phyloP scores from a whole-genome alignment of 306 rosid genomes.

The Lathyrus tuberosus region DNA sequence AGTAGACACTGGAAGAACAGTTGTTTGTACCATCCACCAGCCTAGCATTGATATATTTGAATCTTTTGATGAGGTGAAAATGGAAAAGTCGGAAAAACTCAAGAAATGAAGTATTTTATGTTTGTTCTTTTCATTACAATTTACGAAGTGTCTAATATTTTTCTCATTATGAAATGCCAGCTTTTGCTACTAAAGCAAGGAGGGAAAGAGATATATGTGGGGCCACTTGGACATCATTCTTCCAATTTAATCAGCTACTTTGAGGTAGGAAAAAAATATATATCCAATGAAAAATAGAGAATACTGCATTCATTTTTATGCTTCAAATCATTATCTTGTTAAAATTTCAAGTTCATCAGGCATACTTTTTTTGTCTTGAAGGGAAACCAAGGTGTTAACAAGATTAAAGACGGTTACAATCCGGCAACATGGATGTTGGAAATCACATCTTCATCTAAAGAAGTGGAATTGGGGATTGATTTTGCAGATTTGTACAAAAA shows the following conservation, averaged over 20 bases:
- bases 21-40: slow-evolving; percentile 72
- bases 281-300: slow-evolving; percentile 1
- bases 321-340: neutral
- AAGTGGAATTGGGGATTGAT: slow-evolving; percentile 48
- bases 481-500: slow-evolving; percentile 47
- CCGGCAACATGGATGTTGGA: slow-evolving; percentile 65
- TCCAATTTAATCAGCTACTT: slow-evolving; percentile 47
- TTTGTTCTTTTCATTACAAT: slow-evolving; percentile 5
- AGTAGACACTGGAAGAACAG: slow-evolving; percentile 68
- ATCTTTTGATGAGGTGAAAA: slow-evolving; percentile 64
- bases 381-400: slow-evolving; percentile 51
- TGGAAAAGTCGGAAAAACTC: neutral
- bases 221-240: slow-evolving; percentile 56
- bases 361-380: slow-evolving; percentile 37
- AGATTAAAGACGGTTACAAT: slow-evolving; percentile 54
- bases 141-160: slow-evolving; percentile 1
- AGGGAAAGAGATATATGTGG: slow-evolving; percentile 55
- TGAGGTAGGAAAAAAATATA: slow-evolving; percentile 42
- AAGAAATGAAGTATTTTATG: neutral
- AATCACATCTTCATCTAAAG: slow-evolving; percentile 47
- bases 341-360: slow-evolving; percentile 1
- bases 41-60: slow-evolving; percentile 74
- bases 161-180: slow-evolving; percentile 41
- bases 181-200: slow-evolving; percentile 59
- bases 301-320: neutral